Base-by-base conservation (phyloP, 306 rosid species). In the Astragalus glycyphyllos region DNA sequence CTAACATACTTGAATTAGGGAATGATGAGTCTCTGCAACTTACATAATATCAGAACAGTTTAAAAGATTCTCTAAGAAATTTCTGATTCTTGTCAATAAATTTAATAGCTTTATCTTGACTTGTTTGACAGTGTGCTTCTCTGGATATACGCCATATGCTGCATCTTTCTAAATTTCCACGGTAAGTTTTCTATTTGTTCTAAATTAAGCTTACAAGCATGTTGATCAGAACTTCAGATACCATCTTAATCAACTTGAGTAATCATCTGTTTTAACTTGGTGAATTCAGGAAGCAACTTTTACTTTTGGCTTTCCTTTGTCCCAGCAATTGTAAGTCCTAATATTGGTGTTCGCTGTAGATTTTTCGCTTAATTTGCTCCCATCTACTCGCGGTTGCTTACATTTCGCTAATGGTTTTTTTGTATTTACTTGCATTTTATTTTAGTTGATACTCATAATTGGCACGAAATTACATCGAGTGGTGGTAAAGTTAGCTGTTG, bases 231-330 rank as follows among this genome's bases (percentile, higher is more conserved):
- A 51, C 32, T 44, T 54, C 40, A 46, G 29, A 38, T 29, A 42
- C 41, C 8, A 50, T 41, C 35, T 60, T 53, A 29, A 65, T 40
- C 8, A 41, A 72, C 67, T 53, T 68, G 16, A 68, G 56, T 2
- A 58, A 13, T 67, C 3, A 31, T 11, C 61, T 63, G 48, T 53
- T 68, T 79, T 73, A 59, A 53, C 56, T 42, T 54, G 40, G 40
- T 53, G 16, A 72, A 65, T 78, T 75, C 96, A 94, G 97, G 98
- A 79, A 86, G 86, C 87, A 82, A 87, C 66, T 72, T 88, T 38
- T 94, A 94, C 89, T 90, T 94, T 56, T 94, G 98, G 96, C 87
- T 90, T 68, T 94, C 98, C 76, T 94, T 90, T 79, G 80, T 90
- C 68, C 98, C 97, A 12, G 86, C 92, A 38, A 83, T 90, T 75